phyloP scores from a whole-genome alignment of 2,329 filamentous ascomycete genomes.

The Hirsutella rhossiliensis region DNA sequence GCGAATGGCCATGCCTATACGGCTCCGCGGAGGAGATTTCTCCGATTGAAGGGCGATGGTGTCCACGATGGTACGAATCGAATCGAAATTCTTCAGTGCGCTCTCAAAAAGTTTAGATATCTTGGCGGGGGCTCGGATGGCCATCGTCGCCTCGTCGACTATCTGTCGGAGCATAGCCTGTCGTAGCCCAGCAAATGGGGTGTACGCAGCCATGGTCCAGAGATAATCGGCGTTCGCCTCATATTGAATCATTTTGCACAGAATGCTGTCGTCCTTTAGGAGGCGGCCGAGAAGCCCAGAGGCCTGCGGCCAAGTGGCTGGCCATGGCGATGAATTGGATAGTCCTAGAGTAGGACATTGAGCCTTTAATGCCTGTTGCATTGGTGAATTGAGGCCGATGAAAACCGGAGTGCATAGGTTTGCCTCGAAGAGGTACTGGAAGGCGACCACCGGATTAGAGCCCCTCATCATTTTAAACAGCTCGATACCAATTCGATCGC shows the following conservation, averaged over 20 bases:
- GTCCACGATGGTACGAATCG: background rate
- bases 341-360: background rate
- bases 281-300: background rate
- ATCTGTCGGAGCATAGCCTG: constrained; percentile 1
- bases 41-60: background rate
- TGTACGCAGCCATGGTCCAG: constrained; percentile 8
- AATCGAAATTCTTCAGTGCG: constrained; percentile 6
- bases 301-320: background rate
- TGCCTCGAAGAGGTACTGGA: background rate
- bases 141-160: constrained; percentile 4
- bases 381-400: background rate
- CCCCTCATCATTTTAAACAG: constrained; percentile 22
- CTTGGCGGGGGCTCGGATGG: constrained; percentile 4
- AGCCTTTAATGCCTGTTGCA: background rate
- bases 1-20: constrained; percentile 8
- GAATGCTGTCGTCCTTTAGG: background rate
- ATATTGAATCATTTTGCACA: constrained; percentile 4
- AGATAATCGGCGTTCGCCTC: constrained; percentile 2
- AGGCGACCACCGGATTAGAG: constrained; percentile 52
- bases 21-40: constrained; percentile 1
- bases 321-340: background rate
- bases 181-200: constrained; percentile 6
- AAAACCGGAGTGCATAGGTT: constrained; percentile 1
- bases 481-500: constrained; percentile 79
- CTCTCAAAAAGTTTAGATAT: constrained; percentile 3